phyloP scores from a whole-genome alignment of 257 asterid genomes.

The Nicotiana noctiflora region DNA sequence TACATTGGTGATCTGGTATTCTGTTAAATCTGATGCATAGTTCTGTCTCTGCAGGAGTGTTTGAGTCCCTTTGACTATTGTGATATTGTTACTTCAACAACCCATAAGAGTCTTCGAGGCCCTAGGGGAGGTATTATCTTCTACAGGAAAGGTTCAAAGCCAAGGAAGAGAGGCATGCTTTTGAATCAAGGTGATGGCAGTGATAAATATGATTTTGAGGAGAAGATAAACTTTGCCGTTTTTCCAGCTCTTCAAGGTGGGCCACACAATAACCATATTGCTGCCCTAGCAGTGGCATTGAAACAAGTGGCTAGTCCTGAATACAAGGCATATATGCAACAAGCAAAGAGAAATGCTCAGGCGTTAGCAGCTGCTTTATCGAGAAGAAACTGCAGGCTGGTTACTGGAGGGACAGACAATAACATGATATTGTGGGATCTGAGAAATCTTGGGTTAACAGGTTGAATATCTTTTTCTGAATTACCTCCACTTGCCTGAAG shows the following conservation, averaged over 20 bases:
- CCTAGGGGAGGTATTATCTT: slow-evolving; percentile 86
- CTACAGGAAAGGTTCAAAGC: slow-evolving; percentile 71
- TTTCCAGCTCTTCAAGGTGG: slow-evolving; percentile 85
- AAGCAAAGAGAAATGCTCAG: slow-evolving; percentile 74
- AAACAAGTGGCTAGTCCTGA: slow-evolving; percentile 78
- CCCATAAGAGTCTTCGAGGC: slow-evolving; percentile 92
- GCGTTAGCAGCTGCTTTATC: slow-evolving; percentile 57
- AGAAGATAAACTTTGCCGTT: slow-evolving; percentile 77
- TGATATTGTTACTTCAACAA: slow-evolving; percentile 74
- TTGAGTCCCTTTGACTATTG: slow-evolving; percentile 71
- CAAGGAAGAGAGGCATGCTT: slow-evolving; percentile 67
- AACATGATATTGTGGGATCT: slow-evolving; percentile 81
- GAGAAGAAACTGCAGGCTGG: slow-evolving; percentile 57
- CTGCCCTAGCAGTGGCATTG: slow-evolving; percentile 74
- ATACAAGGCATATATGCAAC: slow-evolving; percentile 64
- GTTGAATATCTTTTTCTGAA: slow-evolving; percentile 16
- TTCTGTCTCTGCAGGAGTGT: slow-evolving; percentile 52
- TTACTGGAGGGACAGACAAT: slow-evolving; percentile 79
- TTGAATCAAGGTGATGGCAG: slow-evolving; percentile 56
- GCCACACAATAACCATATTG: slow-evolving; percentile 84
- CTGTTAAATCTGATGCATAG: neutral
- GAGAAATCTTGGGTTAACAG: slow-evolving; percentile 66
- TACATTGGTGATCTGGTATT: neutral
- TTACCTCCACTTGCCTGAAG: neutral
- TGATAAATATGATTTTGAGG: slow-evolving; percentile 77